A percentile compares a stretch with the other conserved stretches of the same genome.
phyloP scores from a whole-genome alignment of 176 grass and related monocot genomes.

The Hyparrhenia diplandra region DNA sequence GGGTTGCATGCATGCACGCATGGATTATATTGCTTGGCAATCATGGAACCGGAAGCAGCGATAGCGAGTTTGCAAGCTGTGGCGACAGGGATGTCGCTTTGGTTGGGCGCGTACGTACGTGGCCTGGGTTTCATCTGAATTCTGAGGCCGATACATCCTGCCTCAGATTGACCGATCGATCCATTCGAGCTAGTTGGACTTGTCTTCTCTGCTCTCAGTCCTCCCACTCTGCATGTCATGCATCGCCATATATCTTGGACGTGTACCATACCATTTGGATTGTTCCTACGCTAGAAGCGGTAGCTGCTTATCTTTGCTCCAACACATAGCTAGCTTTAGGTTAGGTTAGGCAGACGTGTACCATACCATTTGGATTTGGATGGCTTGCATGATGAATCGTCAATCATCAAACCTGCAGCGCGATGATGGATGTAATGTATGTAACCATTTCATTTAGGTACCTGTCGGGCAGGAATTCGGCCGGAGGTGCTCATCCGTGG shows the following conservation, averaged over 20 bases:
- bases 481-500: too few relatives aligned
- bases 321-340: neutral
- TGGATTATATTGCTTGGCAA: neutral
- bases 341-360: constrained; percentile 27
- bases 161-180: neutral
- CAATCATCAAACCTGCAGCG: too few relatives aligned
- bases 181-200: neutral
- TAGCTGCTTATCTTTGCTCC: constrained; percentile 11
- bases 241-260: neutral
- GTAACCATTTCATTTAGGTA: too few relatives aligned
- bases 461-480: too few relatives aligned
- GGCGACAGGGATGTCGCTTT: neutral
- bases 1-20: neutral
- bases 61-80: neutral
- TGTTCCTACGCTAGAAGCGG: neutral
- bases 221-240: too few relatives aligned
- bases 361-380: neutral
- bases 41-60: neutral
- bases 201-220: neutral
- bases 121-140: neutral
- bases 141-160: neutral
- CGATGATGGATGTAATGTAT: too few relatives aligned
- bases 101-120: neutral
- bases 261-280: too few relatives aligned
- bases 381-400: neutral